A percentile compares a stretch with the other conserved stretches of the same genome.
phyloP scores from a whole-genome alignment of 2,329 filamentous ascomycete genomes.

The Cytospora piceae region DNA sequence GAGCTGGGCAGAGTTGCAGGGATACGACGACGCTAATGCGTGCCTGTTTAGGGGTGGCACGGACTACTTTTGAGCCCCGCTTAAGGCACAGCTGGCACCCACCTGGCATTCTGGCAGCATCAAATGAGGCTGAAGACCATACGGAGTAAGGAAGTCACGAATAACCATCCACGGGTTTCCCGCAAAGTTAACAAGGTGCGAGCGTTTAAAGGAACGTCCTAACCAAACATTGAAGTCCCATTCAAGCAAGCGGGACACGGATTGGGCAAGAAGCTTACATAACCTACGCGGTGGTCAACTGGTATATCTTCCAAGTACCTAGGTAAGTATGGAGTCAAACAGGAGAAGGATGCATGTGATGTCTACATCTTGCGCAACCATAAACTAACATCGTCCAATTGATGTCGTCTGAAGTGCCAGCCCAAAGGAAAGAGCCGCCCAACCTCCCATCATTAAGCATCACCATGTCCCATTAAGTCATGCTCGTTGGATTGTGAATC shows the following conservation, averaged over 20 bases:
- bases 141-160: background rate
- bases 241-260: background rate
- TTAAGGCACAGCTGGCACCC: background rate
- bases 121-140: background rate
- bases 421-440: background rate
- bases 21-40: constrained; percentile 18
- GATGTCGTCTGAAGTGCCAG: background rate
- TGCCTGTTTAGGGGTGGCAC: constrained; percentile 3
- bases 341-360: background rate
- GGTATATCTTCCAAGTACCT: background rate
- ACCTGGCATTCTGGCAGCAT: background rate
- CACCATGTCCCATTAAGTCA: constrained; percentile 11
- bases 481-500: constrained; percentile 23
- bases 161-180: background rate
- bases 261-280: background rate
- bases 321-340: background rate
- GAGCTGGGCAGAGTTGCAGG: constrained; percentile 18
- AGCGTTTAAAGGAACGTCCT: too few species aligned
- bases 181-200: background rate
- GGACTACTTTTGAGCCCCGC: background rate
- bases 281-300: background rate
- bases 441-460: background rate
- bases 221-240: too few species aligned
- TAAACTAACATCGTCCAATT: background rate
- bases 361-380: background rate